Conservation (phyloP, 1,284 basidiomycete genomes). For the Cystobasidium sp. region DNA sequence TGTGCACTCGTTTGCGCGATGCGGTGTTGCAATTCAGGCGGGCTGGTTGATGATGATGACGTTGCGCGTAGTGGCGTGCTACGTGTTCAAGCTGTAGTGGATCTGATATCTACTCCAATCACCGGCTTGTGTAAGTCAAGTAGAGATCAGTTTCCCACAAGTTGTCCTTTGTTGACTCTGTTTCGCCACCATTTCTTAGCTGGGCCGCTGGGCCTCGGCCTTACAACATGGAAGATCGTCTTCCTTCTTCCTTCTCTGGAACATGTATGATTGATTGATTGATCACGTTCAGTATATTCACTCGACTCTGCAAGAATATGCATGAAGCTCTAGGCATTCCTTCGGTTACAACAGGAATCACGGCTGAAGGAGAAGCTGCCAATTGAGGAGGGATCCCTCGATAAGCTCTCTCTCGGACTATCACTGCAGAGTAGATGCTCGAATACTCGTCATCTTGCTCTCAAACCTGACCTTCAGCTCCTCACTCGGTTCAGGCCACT, state of each 20-base stretch:
- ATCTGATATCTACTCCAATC: background rate
- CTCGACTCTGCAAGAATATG: too few relatives aligned
- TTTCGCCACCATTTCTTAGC: background rate
- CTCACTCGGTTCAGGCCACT: too few relatives aligned
- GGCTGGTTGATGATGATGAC: constrained; percentile 13
- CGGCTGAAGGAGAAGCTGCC: background rate
- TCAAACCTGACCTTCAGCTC: too few relatives aligned
- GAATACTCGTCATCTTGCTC: too few relatives aligned
- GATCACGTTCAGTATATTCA: too few relatives aligned
- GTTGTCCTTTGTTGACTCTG: background rate
- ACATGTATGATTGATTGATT: too few relatives aligned
- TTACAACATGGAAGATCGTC: too few relatives aligned
- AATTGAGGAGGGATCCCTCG: background rate
- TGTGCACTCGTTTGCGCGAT: background rate
- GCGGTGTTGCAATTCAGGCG: background rate
- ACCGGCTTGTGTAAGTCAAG: background rate
- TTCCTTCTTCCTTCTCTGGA: too few relatives aligned
- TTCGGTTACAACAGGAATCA: background rate
- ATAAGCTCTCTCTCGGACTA: background rate
- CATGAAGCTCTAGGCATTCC: background rate
- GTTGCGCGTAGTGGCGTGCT: background rate
- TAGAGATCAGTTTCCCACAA: background rate
- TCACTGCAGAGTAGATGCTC: background rate
- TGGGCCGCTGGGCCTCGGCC: too few relatives aligned
- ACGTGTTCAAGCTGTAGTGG: background rate